These are phyloP conservation scores for Kuraishia hungarica DNA, from an alignment of 805 yeast species.

Conservation along the genomic window DNA sequence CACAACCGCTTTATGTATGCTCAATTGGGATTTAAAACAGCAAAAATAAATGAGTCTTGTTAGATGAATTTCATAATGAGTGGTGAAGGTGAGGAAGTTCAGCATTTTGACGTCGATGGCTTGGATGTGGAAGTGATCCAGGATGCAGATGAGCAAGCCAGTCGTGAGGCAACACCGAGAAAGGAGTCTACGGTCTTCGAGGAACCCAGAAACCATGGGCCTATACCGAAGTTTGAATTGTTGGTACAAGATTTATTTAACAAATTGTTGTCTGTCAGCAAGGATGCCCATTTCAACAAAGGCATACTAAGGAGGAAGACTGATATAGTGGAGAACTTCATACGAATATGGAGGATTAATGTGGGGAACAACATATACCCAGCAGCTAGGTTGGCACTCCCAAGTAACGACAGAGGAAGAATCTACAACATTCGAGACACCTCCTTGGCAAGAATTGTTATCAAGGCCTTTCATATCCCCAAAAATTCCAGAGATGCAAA, in stretches of 20 bases:
- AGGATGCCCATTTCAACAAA: constrained; percentile 10
- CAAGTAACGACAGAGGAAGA: constrained; percentile 47
- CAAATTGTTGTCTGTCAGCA: constrained; percentile 27
- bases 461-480: constrained; percentile 48
- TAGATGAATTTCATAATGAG: background rate
- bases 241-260: constrained; percentile 32
- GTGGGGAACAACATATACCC: constrained; percentile 65
- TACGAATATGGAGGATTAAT: constrained; percentile 38
- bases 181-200: background rate
- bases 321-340: constrained; percentile 26
- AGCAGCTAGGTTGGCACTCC: constrained; percentile 50
- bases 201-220: constrained; percentile 27
- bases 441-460: constrained; percentile 41
- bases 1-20: too few species aligned
- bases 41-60: too few species aligned
- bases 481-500: constrained; percentile 53
- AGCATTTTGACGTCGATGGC: background rate
- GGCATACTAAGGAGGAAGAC: constrained; percentile 8
- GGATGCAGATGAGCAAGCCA: background rate
- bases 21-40: too few species aligned
- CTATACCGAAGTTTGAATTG: constrained; percentile 31
- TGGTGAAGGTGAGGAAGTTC: background rate
- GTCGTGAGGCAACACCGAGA: background rate
- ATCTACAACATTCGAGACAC: constrained; percentile 58
- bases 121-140: background rate